phyloP scores from a whole-genome alignment of 345 rosid species.

The Sonneratia alba region DNA sequence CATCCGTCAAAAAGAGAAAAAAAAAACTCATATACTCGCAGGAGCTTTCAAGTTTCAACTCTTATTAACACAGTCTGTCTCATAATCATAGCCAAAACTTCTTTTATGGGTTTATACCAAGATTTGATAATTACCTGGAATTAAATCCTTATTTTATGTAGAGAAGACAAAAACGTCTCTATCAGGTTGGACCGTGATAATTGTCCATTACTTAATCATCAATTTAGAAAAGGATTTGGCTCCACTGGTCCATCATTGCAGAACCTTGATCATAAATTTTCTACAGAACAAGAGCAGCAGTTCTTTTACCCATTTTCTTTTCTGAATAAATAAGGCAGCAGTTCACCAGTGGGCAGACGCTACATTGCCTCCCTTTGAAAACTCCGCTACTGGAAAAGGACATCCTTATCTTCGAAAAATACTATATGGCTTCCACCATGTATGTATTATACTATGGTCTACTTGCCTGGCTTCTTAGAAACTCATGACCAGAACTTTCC shows the following conservation, averaged over 20 bases:
- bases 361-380: conserved; percentile 5
- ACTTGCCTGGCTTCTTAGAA: neutral
- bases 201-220: neutral
- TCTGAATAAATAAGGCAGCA: neutral
- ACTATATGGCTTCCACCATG: neutral
- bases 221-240: neutral
- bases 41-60: too few relatives aligned
- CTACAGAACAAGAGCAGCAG: neutral
- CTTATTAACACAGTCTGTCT: neutral
- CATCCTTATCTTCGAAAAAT: conserved; percentile 1
- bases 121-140: too few relatives aligned
- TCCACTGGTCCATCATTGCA: conserved; percentile 7
- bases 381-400: conserved; percentile 1
- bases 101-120: too few relatives aligned
- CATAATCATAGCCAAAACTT: neutral
- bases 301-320: neutral
- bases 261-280: conserved; percentile 4
- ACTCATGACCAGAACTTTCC: too few relatives aligned
- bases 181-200: conserved; percentile 12
- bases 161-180: conserved; percentile 1
- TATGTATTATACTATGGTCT: neutral
- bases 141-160: neutral
- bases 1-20: too few relatives aligned
- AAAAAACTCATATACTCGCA: too few relatives aligned
- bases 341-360: conserved; percentile 9